Base-by-base conservation (phyloP, 441 rosid species). In the Euphorbia schlechtendalii region DNA sequence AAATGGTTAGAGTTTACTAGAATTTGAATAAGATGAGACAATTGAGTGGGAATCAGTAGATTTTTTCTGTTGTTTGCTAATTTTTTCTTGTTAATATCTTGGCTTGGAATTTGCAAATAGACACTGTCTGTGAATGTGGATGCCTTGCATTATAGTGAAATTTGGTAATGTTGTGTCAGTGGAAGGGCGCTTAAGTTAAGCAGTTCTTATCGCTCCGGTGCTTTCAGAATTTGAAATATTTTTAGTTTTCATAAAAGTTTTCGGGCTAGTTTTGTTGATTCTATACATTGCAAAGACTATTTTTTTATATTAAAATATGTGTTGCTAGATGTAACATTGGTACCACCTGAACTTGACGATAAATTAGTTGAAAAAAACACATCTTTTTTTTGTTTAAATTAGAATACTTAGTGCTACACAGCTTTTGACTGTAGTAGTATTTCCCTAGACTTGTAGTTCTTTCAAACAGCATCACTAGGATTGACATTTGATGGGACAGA, bases 401-500 rank as follows among this genome's bases (percentile, higher is more conserved):
- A n/a, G n/a, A n/a, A n/a, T n/a, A n/a, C n/a, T n/a, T n/a, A n/a
- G n/a, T n/a, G n/a, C n/a, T n/a, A n/a, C n/a, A n/a, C n/a, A n/a
- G n/a, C n/a, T n/a, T 28, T 43, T 5, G 0, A 9, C 9, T 11
- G 8, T 5, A 34, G 20, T 17, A 13, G 0, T 36, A 36, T 17
- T 64, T 54, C 6, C 49, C 15, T 45, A 61, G 54, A 36, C 15
- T 53, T 12, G 6, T 38, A 38, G n/a, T 66, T 30, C 28, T 63
- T 28, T 25, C 45, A 43, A 51, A 22, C 24, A 30, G 56, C 45
- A 43, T 56, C 28, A 24, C 38, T 56, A 75, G 68, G 59, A 64
- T 65, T 36, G 52, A 25, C 64, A 30, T 65, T 69, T 65, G 71
- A 76, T 72, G 68, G 72, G 73, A 38, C 63, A 60, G 65, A 67